A percentile compares a stretch with the other conserved stretches of the same genome.
Evolutionary conservation across 2,329 filamentous ascomycete species (phyloP).

Genomic region (Albifimbria verrucaria): DNA sequence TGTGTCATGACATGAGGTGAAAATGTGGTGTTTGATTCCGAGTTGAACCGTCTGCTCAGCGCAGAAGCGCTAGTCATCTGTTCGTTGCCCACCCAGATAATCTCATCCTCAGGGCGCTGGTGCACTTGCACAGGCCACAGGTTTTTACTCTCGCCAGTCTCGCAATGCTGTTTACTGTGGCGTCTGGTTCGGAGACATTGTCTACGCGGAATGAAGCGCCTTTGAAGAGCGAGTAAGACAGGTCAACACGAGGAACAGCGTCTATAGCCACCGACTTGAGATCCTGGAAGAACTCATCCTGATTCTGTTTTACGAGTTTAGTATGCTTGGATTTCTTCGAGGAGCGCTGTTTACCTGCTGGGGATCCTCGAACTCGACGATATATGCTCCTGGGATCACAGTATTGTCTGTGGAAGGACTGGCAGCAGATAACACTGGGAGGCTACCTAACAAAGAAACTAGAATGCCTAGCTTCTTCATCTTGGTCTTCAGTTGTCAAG

Average conservation of each 20-base stretch:
- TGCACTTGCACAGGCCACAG: background rate
- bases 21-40: no score
- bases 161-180: background rate
- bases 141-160: background rate
- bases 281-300: background rate
- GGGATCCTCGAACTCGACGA: background rate
- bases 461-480: no score
- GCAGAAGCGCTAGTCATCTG: no score
- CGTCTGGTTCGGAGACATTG: background rate
- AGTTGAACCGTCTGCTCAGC: no score
- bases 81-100: background rate
- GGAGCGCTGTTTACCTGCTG: no score
- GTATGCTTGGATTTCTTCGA: no score
- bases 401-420: no score
- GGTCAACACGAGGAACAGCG: background rate
- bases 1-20: constrained; percentile 48
- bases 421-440: no score
- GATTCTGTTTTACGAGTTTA: no score
- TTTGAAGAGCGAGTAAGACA: background rate
- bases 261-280: background rate
- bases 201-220: background rate
- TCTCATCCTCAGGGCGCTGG: background rate
- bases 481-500: no score
- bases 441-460: no score
- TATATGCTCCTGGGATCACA: background rate